phyloP scores from a whole-genome alignment of 345 rosid genomes.

The Populus nigra region DNA sequence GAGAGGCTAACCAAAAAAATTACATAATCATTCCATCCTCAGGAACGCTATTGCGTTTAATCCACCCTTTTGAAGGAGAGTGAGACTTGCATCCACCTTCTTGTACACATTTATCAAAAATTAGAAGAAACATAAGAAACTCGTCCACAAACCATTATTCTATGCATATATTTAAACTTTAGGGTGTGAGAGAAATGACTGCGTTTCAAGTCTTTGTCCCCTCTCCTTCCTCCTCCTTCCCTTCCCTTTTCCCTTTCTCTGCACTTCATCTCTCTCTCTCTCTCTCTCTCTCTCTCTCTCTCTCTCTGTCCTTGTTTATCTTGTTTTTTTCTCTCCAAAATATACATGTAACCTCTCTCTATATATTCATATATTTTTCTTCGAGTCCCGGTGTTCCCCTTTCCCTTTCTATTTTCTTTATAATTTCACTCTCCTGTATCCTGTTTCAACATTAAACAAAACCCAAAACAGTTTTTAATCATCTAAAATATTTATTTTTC shows the following conservation, averaged over 20 bases:
- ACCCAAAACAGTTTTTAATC: conserved; percentile 32
- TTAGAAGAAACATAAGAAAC: background rate
- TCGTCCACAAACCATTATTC: conserved; percentile 6
- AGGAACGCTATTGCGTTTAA: background rate
- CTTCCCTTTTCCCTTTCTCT: background rate
- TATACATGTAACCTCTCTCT: background rate
- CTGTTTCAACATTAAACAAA: conserved; percentile 14
- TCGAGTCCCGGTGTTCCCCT: conserved; percentile 16
- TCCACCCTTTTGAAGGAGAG: background rate
- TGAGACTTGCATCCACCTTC: background rate
- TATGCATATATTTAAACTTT: conserved; percentile 2
- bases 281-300: conserved; percentile 2
- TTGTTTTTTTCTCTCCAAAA: conserved; percentile 7
- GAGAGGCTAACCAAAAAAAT: background rate
- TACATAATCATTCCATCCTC: background rate
- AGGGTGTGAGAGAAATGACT: conserved; percentile 20
- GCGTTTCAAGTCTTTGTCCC: conserved; percentile 19
- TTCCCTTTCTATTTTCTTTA: conserved; percentile 19
- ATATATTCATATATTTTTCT: conserved; percentile 16
- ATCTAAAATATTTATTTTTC: conserved; percentile 20
- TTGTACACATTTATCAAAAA: background rate
- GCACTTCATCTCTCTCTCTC: conserved; percentile 8
- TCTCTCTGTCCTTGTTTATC: background rate
- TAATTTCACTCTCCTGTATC: conserved; percentile 17
- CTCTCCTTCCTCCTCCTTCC: background rate